Evolutionary conservation across 805 yeast species (phyloP), one percentile per base, ranked within the genome.

Genomic region (Yarrowia osloensis): DNA sequence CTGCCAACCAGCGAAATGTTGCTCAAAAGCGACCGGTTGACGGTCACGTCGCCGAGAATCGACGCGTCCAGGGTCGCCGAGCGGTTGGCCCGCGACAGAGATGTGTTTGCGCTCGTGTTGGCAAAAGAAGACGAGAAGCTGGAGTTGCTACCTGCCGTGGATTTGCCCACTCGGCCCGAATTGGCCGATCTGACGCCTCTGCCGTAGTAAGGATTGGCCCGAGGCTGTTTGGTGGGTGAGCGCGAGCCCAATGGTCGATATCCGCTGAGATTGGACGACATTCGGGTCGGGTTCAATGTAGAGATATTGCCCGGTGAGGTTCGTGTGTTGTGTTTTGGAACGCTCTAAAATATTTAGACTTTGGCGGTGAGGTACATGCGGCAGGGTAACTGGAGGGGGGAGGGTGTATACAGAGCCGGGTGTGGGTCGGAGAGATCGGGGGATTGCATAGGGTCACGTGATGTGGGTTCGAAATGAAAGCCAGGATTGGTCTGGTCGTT

Each of bases 231-330:
- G 7, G 63, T 28, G 37, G 47, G 35, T 26, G 63, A 39, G 4
- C 63, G 63, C 28, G 63, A n/a, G 31, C 63, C 63, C 49, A 57
- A 21, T 5, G 63, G 63, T 12, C 49, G 26, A 7, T 57, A 57
- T 17, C 63, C 63, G 26, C 49, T 40, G 44, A 57, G 42, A 57
- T 57, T 57, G 26, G 49, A 57, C 17, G 63, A 57, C 63, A 57
- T 57, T 17, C 21, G 40, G 31, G 40, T 52, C 42, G 28, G 33
- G 22, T 17, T 35, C 3, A 8, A 35, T 15, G n/a, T n/a, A n/a
- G n/a, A n/a, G n/a, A n/a, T n/a, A n/a, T n/a, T n/a, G n/a, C n/a
- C n/a, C n/a, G 19, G 39, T 15, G 39, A 15, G 2, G 12, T 7
- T 35, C 8, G 29, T 13, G 37, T 26, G 29, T 28, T 19, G 28